Conservation (phyloP, 805 yeast species). For the Starmerella ratchasimensis region DNA sequence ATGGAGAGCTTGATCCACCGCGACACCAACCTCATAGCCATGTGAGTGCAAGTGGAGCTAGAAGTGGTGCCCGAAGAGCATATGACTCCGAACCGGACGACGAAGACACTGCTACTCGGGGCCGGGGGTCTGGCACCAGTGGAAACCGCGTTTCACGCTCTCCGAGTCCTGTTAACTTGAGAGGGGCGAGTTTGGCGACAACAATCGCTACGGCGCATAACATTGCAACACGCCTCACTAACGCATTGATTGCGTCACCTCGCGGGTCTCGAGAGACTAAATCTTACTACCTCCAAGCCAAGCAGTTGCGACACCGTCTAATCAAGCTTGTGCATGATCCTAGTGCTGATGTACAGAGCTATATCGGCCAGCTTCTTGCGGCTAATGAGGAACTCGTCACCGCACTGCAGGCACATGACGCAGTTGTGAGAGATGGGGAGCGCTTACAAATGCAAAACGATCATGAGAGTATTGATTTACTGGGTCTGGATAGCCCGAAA, state of each 20-base stretch:
- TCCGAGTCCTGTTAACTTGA: slow-evolving; percentile 17
- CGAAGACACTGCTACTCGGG: background rate
- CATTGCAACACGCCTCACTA: slow-evolving; percentile 54
- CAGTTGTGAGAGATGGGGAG: slow-evolving; percentile 16
- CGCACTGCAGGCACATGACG: slow-evolving; percentile 57
- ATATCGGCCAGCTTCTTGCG: slow-evolving; percentile 69
- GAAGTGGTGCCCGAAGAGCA: background rate
- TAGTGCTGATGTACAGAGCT: slow-evolving; percentile 55
- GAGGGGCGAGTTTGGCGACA: slow-evolving; percentile 18
- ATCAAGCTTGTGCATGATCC: slow-evolving; percentile 72
- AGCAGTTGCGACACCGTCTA: slow-evolving; percentile 62
- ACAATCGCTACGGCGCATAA: slow-evolving; percentile 38
- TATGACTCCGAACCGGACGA: background rate
- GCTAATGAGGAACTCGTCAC: slow-evolving; percentile 83
- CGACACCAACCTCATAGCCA: background rate
- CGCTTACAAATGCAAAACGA: slow-evolving; percentile 11
- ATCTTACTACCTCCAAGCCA: slow-evolving; percentile 50
- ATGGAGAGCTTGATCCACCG: background rate
- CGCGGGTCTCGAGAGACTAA: slow-evolving; percentile 51
- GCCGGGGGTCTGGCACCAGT: background rate
- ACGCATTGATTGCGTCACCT: slow-evolving; percentile 35
- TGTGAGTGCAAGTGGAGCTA: background rate
- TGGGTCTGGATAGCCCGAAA: background rate
- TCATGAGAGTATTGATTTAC: slow-evolving; percentile 31
- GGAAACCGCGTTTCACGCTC: slow-evolving; percentile 6